Percentiles rank a stretch among this genome's conserved stretches.
phyloP scores from a whole-genome alignment of 768 basidiomycete species.

The Guyanaporus albipodus region DNA sequence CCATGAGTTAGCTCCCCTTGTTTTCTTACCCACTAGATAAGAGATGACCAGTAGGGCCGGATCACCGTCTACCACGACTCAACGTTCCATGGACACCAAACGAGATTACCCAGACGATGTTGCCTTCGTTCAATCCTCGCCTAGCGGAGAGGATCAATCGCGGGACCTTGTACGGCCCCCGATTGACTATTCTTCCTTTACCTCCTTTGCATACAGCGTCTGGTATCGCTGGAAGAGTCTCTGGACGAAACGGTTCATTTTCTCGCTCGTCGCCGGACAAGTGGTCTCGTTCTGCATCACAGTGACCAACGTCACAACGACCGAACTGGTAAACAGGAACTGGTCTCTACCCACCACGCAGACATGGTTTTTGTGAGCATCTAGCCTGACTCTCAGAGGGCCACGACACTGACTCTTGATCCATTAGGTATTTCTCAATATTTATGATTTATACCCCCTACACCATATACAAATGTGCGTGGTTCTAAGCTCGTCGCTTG shows the following conservation, averaged over 20 bases:
- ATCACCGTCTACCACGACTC: constrained; percentile 7
- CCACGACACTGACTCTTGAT: not conserved
- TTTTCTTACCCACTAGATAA: constrained; percentile 13
- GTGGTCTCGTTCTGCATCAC: constrained; percentile 85
- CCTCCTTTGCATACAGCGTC: constrained; percentile 50
- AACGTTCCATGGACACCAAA: constrained; percentile 24
- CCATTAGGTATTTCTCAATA: constrained; percentile 68
- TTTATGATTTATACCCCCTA: constrained; percentile 80
- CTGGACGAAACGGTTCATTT: constrained; percentile 72
- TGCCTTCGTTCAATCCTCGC: not conserved
- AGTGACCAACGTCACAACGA: constrained; percentile 83
- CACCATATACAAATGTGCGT: constrained; percentile 82
- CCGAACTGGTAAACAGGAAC: constrained; percentile 63
- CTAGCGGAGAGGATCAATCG: not conserved
- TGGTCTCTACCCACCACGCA: constrained; percentile 81
- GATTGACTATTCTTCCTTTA: constrained; percentile 61
- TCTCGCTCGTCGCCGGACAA: constrained; percentile 74
- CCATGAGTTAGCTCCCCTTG: not conserved
- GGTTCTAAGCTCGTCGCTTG: not conserved
- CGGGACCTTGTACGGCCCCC: constrained; percentile 42
- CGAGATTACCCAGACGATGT: constrained; percentile 17
- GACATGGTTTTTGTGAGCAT: constrained; percentile 73
- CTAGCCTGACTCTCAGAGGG: not conserved
- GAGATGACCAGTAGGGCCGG: not conserved
- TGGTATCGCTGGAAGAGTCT: constrained; percentile 63